A percentile compares a stretch with the other conserved stretches of the same genome.
Evolutionary conservation across 805 yeast genomes (phyloP).

Genomic region (Yamadazyma laniorum): DNA sequence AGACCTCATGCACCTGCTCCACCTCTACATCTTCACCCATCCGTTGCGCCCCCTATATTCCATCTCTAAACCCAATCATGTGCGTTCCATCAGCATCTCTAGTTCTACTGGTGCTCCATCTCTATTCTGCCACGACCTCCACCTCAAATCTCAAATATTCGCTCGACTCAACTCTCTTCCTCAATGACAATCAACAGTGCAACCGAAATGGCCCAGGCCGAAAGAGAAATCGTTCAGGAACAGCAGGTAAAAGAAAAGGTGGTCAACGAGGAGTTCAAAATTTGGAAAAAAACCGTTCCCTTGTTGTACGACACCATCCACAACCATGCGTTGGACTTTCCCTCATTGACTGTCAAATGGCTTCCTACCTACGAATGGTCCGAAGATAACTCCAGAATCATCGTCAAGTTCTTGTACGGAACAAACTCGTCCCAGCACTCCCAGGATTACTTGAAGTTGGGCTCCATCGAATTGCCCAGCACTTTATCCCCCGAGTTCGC

Average conservation of each 20-base stretch:
- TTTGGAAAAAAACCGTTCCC: conserved; percentile 86
- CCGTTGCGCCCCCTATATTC: no score
- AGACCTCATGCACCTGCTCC: no score
- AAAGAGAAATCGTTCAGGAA: conserved; percentile 37
- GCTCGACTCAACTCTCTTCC: conserved; percentile 1
- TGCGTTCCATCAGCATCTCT: no score
- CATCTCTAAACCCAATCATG: no score
- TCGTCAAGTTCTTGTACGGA: conserved; percentile 45
- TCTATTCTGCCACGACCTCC: not conserved
- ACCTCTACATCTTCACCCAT: no score
- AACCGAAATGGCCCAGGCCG: conserved; percentile 21
- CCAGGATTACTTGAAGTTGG: conserved; percentile 46
- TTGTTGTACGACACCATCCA: conserved; percentile 71
- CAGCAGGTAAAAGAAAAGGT: conserved; percentile 60
- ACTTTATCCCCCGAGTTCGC: conserved; percentile 43
- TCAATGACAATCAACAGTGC: conserved; percentile 3
- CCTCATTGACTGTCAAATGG: conserved; percentile 70
- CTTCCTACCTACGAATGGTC: conserved; percentile 45
- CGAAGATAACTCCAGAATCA: conserved; percentile 28
- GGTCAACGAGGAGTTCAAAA: conserved; percentile 68
- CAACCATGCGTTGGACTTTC: conserved; percentile 66
- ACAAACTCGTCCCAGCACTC: conserved; percentile 43
- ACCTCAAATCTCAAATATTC: not conserved
- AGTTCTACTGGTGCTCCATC: no score
- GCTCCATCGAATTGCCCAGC: conserved; percentile 47